Conservation (phyloP, 495 filamentous ascomycete genomes). For the Neurospora pannonica region DNA sequence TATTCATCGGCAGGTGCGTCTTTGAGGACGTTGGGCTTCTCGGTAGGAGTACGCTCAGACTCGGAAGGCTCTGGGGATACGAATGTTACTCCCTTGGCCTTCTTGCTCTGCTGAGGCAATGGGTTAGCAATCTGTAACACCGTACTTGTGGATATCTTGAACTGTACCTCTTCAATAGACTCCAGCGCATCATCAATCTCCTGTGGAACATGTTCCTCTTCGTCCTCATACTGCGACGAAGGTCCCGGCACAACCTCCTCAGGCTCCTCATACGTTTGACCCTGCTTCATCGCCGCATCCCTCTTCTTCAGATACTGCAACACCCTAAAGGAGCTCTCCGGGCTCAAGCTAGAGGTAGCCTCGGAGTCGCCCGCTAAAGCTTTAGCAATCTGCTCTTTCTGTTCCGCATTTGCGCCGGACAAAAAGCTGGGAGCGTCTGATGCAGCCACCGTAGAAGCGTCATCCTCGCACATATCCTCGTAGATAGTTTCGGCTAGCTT, state of each 20-base stretch:
- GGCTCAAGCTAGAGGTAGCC: slow-evolving; percentile 4
- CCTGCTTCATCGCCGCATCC: not conserved
- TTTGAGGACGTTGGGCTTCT: not conserved
- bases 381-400: slow-evolving; percentile 21
- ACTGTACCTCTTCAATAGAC: not conserved
- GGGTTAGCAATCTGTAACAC: not conserved
- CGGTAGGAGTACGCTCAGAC: not conserved
- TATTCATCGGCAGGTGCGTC: not conserved
- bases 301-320: not conserved
- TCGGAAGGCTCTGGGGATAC: not conserved
- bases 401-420: slow-evolving; percentile 19
- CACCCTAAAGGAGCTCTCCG: not conserved
- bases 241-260: slow-evolving; percentile 5
- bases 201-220: not conserved
- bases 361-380: slow-evolving; percentile 2
- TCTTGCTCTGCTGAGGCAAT: slow-evolving; percentile 15
- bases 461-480: slow-evolving; percentile 15
- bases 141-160: not conserved
- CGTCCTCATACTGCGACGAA: not conserved
- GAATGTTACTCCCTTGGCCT: not conserved
- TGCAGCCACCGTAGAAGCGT: slow-evolving; percentile 22
- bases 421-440: slow-evolving; percentile 23
- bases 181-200: not conserved
- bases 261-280: not conserved
- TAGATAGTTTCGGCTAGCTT: slow-evolving; percentile 13